Evolutionary conservation across 805 yeast species (phyloP).

Genomic region (Lipomyces starkeyi): DNA sequence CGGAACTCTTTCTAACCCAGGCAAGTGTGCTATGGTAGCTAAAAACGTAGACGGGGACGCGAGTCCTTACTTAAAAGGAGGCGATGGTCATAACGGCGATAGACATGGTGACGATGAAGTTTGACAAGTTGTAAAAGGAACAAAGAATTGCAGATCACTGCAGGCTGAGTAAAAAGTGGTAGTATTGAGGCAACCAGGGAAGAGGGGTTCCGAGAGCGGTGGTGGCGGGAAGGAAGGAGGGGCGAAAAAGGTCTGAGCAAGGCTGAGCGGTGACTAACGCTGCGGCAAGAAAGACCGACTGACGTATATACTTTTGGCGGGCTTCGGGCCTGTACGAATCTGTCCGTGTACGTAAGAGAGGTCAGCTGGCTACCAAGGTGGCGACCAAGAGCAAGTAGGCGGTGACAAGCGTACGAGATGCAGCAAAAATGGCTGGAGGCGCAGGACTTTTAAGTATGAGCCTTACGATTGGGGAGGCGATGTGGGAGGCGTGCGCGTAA

Average conservation of each 20-base stretch:
- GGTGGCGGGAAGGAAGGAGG: not conserved
- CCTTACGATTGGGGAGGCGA: not conserved
- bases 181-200: not conserved
- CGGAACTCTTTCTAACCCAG: not conserved
- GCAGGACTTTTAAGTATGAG: not conserved
- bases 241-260: too few species aligned
- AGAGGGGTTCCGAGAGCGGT: not conserved
- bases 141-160: not conserved
- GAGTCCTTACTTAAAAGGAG: conserved; percentile 1
- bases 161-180: not conserved
- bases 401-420: not conserved
- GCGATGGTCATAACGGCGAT: not conserved
- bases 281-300: not conserved
- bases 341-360: not conserved
- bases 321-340: not conserved
- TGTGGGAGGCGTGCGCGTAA: not conserved
- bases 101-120: not conserved
- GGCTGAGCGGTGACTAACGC: not conserved
- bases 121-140: not conserved
- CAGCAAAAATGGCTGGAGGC: not conserved
- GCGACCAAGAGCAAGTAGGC: not conserved
- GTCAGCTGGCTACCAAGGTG: not conserved
- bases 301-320: not conserved
- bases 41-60: not conserved
- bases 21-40: not conserved